These are phyloP conservation scores for Kalmanozyma brasiliensis DNA, from an alignment of 1,284 basidiomycete species.

Conservation along the genomic window DNA sequence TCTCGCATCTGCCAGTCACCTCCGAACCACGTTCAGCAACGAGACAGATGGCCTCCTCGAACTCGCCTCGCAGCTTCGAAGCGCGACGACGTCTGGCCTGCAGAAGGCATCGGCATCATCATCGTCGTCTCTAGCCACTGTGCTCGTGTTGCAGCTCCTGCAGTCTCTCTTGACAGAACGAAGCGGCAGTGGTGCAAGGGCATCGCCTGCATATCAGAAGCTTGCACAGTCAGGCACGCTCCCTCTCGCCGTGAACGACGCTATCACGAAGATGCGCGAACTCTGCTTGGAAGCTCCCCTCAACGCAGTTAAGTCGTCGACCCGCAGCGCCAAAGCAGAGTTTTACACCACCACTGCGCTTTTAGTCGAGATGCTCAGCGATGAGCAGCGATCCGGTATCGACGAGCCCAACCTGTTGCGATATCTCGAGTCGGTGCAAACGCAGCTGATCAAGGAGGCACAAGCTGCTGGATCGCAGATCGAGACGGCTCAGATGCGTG, in stretches of 20 bases:
- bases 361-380: constrained; percentile 46
- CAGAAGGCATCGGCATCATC: constrained; percentile 9
- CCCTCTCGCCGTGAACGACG: constrained; percentile 34
- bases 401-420: constrained; percentile 52
- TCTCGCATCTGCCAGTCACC: constrained; percentile 30
- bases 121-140: constrained; percentile 12
- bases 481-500: constrained; percentile 46
- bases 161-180: constrained; percentile 28
- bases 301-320: constrained; percentile 1
- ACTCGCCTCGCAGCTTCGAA: constrained; percentile 31
- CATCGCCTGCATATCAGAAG: constrained; percentile 21
- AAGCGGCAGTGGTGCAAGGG: constrained; percentile 1
- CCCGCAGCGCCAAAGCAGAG: constrained; percentile 27
- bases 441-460: constrained; percentile 39
- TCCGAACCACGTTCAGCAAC: constrained; percentile 37
- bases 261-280: constrained; percentile 34
- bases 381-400: constrained; percentile 39
- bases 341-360: constrained; percentile 32
- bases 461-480: constrained; percentile 25
- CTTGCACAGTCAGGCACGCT: constrained; percentile 42
- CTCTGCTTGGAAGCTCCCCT: constrained; percentile 44
- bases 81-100: constrained; percentile 3
- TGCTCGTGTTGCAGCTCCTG: constrained; percentile 30
- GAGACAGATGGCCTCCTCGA: constrained; percentile 45
- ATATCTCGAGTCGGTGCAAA: constrained; percentile 44